Evolutionary conservation across 306 rosid species (phyloP).

Genomic region (Lupinus albus): DNA sequence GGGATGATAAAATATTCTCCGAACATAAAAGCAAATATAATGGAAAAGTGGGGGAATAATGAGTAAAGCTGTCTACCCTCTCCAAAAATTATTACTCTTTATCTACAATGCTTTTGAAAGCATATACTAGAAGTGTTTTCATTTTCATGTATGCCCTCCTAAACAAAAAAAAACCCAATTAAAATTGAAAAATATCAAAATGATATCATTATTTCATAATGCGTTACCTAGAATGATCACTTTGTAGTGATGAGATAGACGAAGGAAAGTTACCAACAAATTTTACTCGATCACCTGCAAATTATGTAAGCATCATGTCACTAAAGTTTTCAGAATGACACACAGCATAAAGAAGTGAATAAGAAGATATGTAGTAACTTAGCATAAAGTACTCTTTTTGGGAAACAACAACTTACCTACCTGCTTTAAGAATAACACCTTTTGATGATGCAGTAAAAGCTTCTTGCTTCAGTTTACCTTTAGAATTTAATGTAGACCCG

Average conservation of each 20-base stretch:
- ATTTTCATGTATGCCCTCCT: background rate
- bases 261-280: conserved; percentile 70
- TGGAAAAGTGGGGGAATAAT: no score
- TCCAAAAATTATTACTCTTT: conserved; percentile 3
- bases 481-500: conserved; percentile 76
- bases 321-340: background rate
- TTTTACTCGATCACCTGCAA: conserved; percentile 89
- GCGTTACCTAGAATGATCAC: conserved; percentile 66
- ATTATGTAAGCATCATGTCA: conserved; percentile 33
- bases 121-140: background rate
- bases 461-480: conserved; percentile 80
- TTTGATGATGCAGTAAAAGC: conserved; percentile 82
- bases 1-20: no score
- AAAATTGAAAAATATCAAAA: background rate
- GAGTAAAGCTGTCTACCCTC: background rate
- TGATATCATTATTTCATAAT: background rate
- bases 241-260: conserved; percentile 47
- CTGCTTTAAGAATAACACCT: conserved; percentile 66
- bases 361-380: conserved; percentile 5
- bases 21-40: no score
- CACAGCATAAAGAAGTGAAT: background rate
- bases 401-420: conserved; percentile 58
- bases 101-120: background rate
- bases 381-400: background rate
- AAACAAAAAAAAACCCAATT: background rate